Percentiles rank a stretch among this genome's conserved stretches.
These are phyloP conservation scores for Acacia acuminata DNA, from an alignment of 306 rosid species.

Conservation along the genomic window DNA sequence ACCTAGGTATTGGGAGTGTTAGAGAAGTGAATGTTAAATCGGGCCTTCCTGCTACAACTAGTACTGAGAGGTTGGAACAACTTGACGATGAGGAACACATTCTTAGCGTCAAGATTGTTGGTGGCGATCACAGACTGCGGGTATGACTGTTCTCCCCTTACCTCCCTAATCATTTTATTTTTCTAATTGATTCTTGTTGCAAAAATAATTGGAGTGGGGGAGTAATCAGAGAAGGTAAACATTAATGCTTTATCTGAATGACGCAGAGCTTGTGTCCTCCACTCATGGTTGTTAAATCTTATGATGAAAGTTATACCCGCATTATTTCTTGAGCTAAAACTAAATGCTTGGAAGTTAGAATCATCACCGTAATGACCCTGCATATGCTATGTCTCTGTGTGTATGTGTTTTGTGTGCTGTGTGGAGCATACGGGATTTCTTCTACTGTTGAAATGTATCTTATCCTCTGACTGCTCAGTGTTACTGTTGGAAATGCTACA, in stretches of 20 bases:
- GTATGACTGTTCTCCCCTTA: constrained; percentile 40
- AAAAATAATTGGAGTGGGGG: neutral
- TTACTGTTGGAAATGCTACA: constrained; percentile 4
- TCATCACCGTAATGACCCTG: neutral
- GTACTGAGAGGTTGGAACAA: constrained; percentile 88
- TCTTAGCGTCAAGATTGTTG: constrained; percentile 77
- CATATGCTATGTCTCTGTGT: neutral
- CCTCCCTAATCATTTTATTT: neutral
- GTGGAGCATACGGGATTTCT: neutral
- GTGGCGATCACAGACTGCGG: constrained; percentile 89
- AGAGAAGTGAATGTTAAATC: constrained; percentile 96
- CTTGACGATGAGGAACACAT: constrained; percentile 89
- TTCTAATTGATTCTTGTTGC: neutral
- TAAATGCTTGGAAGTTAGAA: neutral
- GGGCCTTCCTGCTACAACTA: constrained; percentile 95
- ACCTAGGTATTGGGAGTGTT: constrained; percentile 86
- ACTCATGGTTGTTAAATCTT: neutral
- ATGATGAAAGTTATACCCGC: neutral
- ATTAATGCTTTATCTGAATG: neutral
- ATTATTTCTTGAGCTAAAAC: neutral
- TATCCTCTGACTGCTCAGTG: neutral
- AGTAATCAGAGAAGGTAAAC: neutral
- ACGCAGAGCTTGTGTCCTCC: neutral
- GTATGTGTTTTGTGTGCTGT: neutral
- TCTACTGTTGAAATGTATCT: neutral